A percentile compares a stretch with the other conserved stretches of the same genome.
Conservation (phyloP, 805 yeast genomes). For the Candida corydali region DNA sequence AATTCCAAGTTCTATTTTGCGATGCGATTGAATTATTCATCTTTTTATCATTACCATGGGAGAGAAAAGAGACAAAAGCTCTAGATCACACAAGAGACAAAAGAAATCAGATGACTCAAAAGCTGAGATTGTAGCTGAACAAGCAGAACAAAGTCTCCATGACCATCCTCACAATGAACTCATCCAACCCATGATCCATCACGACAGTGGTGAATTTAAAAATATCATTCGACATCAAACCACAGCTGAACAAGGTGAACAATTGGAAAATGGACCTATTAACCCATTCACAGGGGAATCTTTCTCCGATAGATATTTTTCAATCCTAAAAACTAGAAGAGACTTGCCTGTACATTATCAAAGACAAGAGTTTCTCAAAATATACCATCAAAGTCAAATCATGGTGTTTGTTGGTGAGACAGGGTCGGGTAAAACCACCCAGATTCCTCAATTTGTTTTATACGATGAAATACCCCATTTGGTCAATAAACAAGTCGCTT, state of each 20-base stretch:
- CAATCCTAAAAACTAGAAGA: conserved; percentile 73
- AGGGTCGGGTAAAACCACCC: conserved; percentile 98
- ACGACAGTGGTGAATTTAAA: conserved; percentile 64
- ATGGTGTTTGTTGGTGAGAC: conserved; percentile 99
- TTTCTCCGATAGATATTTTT: conserved; percentile 65
- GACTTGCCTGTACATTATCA: conserved; percentile 93
- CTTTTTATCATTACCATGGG: conserved; percentile 4
- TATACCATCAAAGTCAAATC: conserved; percentile 84
- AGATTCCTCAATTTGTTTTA: conserved; percentile 92
- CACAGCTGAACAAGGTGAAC: conserved; percentile 58
- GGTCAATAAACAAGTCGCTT: conserved; percentile 80
- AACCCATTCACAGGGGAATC: conserved; percentile 79
- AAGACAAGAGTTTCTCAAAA: conserved; percentile 78
- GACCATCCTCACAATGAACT: conserved; percentile 43
- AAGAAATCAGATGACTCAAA: conserved; percentile 43
- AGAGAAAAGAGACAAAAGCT: conserved; percentile 19
- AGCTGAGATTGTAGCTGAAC: conserved; percentile 65
- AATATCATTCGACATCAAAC: conserved; percentile 57
- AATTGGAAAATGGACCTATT: conserved; percentile 49
- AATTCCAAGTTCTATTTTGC: neutral
- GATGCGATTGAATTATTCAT: neutral
- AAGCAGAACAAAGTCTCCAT: conserved; percentile 50
- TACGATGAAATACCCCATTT: conserved; percentile 92
- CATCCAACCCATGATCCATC: conserved; percentile 40
- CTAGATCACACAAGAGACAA: conserved; percentile 46